phyloP scores from a whole-genome alignment of 2,329 filamentous ascomycete genomes.

The Clarireedia sp. region DNA sequence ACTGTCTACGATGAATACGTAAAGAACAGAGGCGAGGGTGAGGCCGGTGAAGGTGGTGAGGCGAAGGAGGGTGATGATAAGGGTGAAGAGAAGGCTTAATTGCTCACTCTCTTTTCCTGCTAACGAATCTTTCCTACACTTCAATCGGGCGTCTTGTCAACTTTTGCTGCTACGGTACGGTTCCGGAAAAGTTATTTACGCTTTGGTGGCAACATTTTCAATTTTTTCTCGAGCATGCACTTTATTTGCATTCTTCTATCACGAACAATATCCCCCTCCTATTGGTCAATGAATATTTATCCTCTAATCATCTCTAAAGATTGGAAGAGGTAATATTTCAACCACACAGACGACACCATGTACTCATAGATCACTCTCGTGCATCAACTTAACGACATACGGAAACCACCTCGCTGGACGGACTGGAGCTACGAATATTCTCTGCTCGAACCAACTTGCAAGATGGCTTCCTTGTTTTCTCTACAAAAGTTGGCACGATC shows the following conservation, averaged over 20 bases:
- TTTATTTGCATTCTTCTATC: constrained; percentile 12
- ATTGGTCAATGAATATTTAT: constrained; percentile 16
- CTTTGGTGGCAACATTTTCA: constrained; percentile 18
- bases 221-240: constrained; percentile 14
- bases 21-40: constrained; percentile 47
- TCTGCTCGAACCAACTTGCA: not conserved
- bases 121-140: constrained; percentile 18
- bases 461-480: constrained; percentile 1
- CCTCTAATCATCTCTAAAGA: constrained; percentile 14
- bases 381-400: constrained; percentile 5
- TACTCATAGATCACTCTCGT: constrained; percentile 26
- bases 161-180: constrained; percentile 23
- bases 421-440: constrained; percentile 2
- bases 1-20: constrained; percentile 98
- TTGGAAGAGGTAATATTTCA: constrained; percentile 14
- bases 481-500: not conserved
- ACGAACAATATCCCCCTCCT: constrained; percentile 4
- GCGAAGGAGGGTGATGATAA: constrained; percentile 41
- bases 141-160: constrained; percentile 26
- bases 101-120: constrained; percentile 26
- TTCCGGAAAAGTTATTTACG: constrained; percentile 29
- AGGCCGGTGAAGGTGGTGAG: constrained; percentile 31
- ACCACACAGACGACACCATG: constrained; percentile 15
- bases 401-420: not conserved
- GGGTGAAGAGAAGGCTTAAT: constrained; percentile 45